phyloP scores from a whole-genome alignment of 2,329 filamentous ascomycete species.

The Aspergillus flavus region DNA sequence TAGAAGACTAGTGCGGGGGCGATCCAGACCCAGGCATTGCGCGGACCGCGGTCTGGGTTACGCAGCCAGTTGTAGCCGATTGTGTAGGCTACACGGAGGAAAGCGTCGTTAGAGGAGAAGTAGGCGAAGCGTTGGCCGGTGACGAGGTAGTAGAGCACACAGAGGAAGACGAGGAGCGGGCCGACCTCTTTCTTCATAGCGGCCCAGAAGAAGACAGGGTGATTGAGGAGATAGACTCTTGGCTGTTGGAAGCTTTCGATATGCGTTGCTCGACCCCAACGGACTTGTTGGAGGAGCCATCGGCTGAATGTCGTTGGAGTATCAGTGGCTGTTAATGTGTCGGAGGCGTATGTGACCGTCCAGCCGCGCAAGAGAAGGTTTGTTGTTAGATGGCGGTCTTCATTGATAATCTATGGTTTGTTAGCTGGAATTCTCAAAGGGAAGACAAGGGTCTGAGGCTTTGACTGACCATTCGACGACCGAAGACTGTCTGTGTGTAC shows the following conservation, averaged over 20 bases:
- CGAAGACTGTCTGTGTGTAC: constrained; percentile 41
- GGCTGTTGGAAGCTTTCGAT: constrained; percentile 42
- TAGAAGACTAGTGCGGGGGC: constrained; percentile 36
- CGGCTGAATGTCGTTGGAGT: constrained; percentile 37
- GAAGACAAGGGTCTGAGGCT: not conserved
- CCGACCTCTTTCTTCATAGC: constrained; percentile 34
- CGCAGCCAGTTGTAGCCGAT: constrained; percentile 34
- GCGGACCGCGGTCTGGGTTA: constrained; percentile 28
- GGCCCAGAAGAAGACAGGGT: constrained; percentile 39
- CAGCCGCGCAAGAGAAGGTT: constrained; percentile 37
- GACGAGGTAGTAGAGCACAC: constrained; percentile 34
- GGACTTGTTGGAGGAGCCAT: constrained; percentile 42
- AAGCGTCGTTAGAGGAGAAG: constrained; percentile 32
- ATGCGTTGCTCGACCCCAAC: constrained; percentile 40
- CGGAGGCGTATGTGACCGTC: constrained; percentile 38
- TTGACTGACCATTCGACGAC: constrained; percentile 32
- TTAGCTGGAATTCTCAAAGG: not conserved
- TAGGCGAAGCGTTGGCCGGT: constrained; percentile 30
- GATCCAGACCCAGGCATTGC: constrained; percentile 24
- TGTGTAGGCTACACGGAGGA: constrained; percentile 30
- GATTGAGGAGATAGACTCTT: constrained; percentile 36
- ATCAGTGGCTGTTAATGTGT: constrained; percentile 40
- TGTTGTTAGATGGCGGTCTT: constrained; percentile 43
- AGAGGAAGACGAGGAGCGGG: constrained; percentile 31
- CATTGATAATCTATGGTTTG: constrained; percentile 34